These are phyloP conservation scores for Blastobotrys elegans DNA, from an alignment of 1,139 yeast species.

Conservation along the genomic window DNA sequence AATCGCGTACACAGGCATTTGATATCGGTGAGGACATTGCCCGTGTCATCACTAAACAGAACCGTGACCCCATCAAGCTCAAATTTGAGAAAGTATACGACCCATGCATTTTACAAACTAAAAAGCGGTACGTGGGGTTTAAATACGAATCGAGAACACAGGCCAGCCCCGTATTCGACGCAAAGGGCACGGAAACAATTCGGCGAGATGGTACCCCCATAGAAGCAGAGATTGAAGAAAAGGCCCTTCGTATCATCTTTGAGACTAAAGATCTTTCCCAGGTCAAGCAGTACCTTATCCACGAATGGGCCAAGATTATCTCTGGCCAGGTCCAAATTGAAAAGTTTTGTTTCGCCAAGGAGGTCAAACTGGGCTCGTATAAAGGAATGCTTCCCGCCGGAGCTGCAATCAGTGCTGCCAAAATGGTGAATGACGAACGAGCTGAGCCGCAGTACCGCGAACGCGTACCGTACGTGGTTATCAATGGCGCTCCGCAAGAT, in stretches of 20 bases:
- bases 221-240: conserved; percentile 76
- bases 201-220: conserved; percentile 94
- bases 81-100: conserved; percentile 92
- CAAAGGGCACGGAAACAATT: conserved; percentile 93
- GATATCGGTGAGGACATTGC: conserved; percentile 69
- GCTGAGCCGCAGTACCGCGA: conserved; percentile 85
- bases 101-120: conserved; percentile 76
- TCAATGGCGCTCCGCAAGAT: conserved; percentile 58
- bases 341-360: conserved; percentile 90
- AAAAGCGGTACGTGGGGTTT: conserved; percentile 87
- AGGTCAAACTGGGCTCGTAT: conserved; percentile 79
- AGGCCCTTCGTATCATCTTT: conserved; percentile 61
- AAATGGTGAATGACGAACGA: conserved; percentile 59
- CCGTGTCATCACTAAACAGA: conserved; percentile 50
- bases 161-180: conserved; percentile 67
- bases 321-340: conserved; percentile 58
- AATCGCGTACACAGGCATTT: conserved; percentile 72
- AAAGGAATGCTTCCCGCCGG: conserved; percentile 85
- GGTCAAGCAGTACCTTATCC: conserved; percentile 60
- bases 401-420: conserved; percentile 67
- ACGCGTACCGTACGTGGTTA: conserved; percentile 80
- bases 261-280: conserved; percentile 64
- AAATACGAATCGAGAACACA: conserved; percentile 60
- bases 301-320: conserved; percentile 62
- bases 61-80: conserved; percentile 76